Percentiles rank a stretch among this genome's conserved stretches.
Conservation (phyloP, 805 yeast genomes). For the Pichia nanzhaoensis region DNA sequence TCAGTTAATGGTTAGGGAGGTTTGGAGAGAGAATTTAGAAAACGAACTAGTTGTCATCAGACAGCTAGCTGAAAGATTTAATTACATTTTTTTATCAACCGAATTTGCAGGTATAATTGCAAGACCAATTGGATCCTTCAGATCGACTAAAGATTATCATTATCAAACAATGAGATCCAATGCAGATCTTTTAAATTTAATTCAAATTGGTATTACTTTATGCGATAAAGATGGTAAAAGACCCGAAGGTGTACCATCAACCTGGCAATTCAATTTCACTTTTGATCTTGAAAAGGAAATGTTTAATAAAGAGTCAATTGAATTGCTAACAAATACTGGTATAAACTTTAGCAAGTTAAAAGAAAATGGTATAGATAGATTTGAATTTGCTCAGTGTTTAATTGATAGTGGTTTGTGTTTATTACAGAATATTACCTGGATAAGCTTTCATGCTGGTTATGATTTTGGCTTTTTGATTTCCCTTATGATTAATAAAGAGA, state of each 20-base stretch:
- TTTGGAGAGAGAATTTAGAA: slow-evolving; percentile 65
- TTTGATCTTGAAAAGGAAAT: slow-evolving; percentile 74
- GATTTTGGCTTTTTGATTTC: slow-evolving; percentile 87
- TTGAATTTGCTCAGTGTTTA: slow-evolving; percentile 76
- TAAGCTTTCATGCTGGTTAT: slow-evolving; percentile 89
- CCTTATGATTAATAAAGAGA: slow-evolving; percentile 61
- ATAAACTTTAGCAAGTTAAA: slow-evolving; percentile 72
- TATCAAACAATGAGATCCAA: slow-evolving; percentile 92
- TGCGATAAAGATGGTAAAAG: slow-evolving; percentile 63
- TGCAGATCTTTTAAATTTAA: slow-evolving; percentile 76
- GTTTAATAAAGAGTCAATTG: slow-evolving; percentile 81
- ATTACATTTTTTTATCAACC: slow-evolving; percentile 66
- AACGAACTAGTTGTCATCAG: slow-evolving; percentile 59
- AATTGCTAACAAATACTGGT: slow-evolving; percentile 74
- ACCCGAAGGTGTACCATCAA: slow-evolving; percentile 58
- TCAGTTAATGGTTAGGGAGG: slow-evolving; percentile 58
- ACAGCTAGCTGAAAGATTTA: slow-evolving; percentile 48
- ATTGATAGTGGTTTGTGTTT: slow-evolving; percentile 82
- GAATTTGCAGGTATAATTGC: slow-evolving; percentile 97
- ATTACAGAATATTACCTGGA: slow-evolving; percentile 70
- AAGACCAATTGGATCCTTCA: slow-evolving; percentile 90
- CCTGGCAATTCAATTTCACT: slow-evolving; percentile 96
- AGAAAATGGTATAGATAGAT: slow-evolving; percentile 68
- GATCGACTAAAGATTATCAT: slow-evolving; percentile 86
- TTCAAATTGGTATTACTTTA: slow-evolving; percentile 79